Evolutionary conservation across 2,329 filamentous ascomycete species (phyloP), one percentile per base, ranked within the genome.

Genomic region (Capronia epimyces): DNA sequence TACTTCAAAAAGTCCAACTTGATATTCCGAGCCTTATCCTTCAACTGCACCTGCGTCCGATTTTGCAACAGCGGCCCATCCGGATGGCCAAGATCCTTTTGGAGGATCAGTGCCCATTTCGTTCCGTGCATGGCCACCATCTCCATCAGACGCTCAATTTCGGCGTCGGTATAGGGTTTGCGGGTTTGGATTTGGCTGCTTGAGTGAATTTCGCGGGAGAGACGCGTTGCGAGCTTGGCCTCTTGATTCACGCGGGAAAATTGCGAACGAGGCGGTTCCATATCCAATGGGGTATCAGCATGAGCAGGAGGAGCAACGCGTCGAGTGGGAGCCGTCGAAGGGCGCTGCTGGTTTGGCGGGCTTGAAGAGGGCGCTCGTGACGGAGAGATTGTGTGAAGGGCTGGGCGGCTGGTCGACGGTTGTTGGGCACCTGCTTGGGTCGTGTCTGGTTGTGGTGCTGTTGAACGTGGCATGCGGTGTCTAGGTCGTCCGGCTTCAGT

Each of bases 11-110:
- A 71, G 6, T 65, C 65, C 34, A 71, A 65, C 60, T 76, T 78
- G 50, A 81, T 64, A 53, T 79, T 80, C 44, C 79, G 69, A 3
- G 77, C 78, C 53, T 73, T 74, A 55, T 79, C 76, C 57, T 78
- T 79, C 6, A 81, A 53, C 39, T 78, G 75, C 2, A 79, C 75
- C 52, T 82, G 75, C 4, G 64, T 68, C 1, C 79, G 69, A 1
- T 59, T 54, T 3, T 47, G 49, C 15, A 78, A 60, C 36, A 64
- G 43, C 2, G 63, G 63, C 9, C 65, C 61, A 27, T 65, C 64
- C 43, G 66, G 41, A 46, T 60, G 31, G 3, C 47, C 59, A 2
- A 58, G 53, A 24, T 69, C 69, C 24, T 62, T 59, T 10, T 64
- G 61, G 18, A 65, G 60, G 40, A 85, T 78, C 0, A 46, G 21